Percentiles rank a stretch among this genome's conserved stretches.
phyloP scores from a whole-genome alignment of 805 yeast genomes.

The Metschnikowia lochheadii region DNA sequence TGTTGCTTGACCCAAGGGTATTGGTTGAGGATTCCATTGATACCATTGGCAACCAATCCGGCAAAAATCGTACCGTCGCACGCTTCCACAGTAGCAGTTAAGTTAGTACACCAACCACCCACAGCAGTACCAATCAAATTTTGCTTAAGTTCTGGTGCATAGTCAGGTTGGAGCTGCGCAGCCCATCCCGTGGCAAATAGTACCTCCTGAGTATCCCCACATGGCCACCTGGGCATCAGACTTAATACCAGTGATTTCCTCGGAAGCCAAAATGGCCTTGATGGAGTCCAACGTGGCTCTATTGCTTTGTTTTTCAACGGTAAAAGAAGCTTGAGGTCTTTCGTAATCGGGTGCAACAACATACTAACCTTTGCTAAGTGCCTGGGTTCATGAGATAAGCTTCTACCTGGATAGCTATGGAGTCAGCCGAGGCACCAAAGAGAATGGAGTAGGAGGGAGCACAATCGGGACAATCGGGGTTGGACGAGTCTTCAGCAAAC shows the following conservation, averaged over 20 bases:
- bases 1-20: slow-evolving; percentile 22
- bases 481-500: slow-evolving; percentile 20
- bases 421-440: slow-evolving; percentile 12
- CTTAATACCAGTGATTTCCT: slow-evolving; percentile 17
- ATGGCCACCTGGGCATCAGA: slow-evolving; percentile 20
- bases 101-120: slow-evolving; percentile 35
- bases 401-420: slow-evolving; percentile 16
- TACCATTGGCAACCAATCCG: slow-evolving; percentile 27
- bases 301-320: slow-evolving; percentile 29
- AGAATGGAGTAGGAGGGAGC: slow-evolving; percentile 21
- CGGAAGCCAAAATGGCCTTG: slow-evolving; percentile 22
- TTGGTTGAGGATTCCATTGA: slow-evolving; percentile 28
- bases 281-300: slow-evolving; percentile 29
- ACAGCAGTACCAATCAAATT: slow-evolving; percentile 29
- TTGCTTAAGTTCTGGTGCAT: slow-evolving; percentile 30
- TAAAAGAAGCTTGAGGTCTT: slow-evolving; percentile 29
- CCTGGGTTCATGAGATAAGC: slow-evolving; percentile 11
- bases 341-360: slow-evolving; percentile 34
- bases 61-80: slow-evolving; percentile 26
- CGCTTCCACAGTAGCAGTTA: slow-evolving; percentile 24
- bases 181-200: slow-evolving; percentile 37
- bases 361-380: slow-evolving; percentile 27
- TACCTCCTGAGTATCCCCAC: slow-evolving; percentile 40
- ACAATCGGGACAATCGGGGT: slow-evolving; percentile 19
- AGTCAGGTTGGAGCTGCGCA: slow-evolving; percentile 30